These are phyloP conservation scores for Trypanosoma theileri DNA, from an alignment of 208 protist genomes.

Conservation along the genomic window DNA sequence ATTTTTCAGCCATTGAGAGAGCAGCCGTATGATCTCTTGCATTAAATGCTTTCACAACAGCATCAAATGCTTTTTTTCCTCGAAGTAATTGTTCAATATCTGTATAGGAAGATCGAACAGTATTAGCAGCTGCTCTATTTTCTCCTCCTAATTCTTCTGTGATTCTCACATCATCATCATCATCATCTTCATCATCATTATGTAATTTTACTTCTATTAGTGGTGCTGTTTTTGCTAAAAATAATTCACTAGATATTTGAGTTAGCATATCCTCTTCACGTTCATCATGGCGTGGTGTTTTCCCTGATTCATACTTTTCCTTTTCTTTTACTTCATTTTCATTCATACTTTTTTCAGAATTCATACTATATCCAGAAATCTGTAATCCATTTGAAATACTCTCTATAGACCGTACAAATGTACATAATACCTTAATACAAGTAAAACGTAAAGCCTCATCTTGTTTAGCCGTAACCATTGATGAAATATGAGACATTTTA, in stretches of 20 bases:
- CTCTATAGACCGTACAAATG: not conserved
- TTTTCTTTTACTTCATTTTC: not conserved
- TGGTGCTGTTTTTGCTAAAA: too few relatives aligned
- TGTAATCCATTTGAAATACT: not conserved
- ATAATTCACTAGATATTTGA: too few relatives aligned
- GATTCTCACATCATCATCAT: too few relatives aligned
- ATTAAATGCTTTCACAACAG: constrained; percentile 19
- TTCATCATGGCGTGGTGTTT: too few relatives aligned
- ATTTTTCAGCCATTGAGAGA: not conserved
- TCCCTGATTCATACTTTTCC: not conserved
- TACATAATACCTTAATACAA: not conserved
- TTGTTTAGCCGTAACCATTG: not conserved
- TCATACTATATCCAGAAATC: not conserved
- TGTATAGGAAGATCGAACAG: not conserved
- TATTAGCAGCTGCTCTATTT: not conserved
- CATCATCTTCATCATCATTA: too few relatives aligned
- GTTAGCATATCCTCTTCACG: too few relatives aligned
- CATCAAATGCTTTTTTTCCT: constrained; percentile 19
- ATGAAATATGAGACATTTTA: constrained; percentile 5
- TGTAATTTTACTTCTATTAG: too few relatives aligned
- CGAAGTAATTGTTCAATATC: constrained; percentile 20
- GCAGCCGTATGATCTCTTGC: not conserved
- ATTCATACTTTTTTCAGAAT: not conserved
- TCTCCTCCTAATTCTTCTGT: too few relatives aligned
- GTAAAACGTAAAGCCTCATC: not conserved